Percentiles rank a stretch among this genome's conserved stretches.
Conservation (phyloP, 164 flowering plant genomes). For the Macadamia tetraphylla region DNA sequence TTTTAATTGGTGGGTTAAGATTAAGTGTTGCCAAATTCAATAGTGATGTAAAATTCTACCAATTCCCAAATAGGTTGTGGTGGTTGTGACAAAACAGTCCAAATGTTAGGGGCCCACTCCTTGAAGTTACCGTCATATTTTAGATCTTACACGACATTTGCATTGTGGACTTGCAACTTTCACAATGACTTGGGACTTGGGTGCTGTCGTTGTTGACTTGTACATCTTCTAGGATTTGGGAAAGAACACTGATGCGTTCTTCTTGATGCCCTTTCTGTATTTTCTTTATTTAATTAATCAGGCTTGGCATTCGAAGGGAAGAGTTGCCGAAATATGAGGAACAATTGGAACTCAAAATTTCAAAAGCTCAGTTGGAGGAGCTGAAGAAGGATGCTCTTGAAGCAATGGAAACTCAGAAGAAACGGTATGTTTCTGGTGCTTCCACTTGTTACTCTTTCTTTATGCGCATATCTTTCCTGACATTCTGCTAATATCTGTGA, state of each 20-base stretch:
- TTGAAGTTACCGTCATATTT: no score
- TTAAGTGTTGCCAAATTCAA: no score
- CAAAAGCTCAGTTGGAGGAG: constrained; percentile 87
- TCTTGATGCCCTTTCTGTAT: background rate
- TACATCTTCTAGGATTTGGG: background rate
- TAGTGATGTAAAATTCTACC: no score
- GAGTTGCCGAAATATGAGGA: constrained; percentile 92
- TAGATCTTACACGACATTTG: no score
- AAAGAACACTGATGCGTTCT: background rate
- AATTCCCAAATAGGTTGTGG: no score
- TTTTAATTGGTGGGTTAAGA: no score
- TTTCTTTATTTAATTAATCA: constrained; percentile 15
- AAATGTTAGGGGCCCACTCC: no score
- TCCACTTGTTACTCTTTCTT: background rate
- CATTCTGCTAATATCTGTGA: background rate
- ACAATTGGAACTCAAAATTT: constrained; percentile 64
- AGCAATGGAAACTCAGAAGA: constrained; percentile 95
- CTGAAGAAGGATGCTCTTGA: constrained; percentile 86
- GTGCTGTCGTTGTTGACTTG: background rate
- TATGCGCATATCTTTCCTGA: background rate
- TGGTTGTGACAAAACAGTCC: no score
- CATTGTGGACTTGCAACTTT: background rate
- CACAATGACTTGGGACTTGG: background rate
- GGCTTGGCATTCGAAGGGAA: constrained; percentile 81
- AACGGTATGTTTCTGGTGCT: constrained; percentile 40